These are phyloP conservation scores for Dictyostelium gargantuum DNA, from an alignment of 208 protist genomes.

Conservation along the genomic window DNA sequence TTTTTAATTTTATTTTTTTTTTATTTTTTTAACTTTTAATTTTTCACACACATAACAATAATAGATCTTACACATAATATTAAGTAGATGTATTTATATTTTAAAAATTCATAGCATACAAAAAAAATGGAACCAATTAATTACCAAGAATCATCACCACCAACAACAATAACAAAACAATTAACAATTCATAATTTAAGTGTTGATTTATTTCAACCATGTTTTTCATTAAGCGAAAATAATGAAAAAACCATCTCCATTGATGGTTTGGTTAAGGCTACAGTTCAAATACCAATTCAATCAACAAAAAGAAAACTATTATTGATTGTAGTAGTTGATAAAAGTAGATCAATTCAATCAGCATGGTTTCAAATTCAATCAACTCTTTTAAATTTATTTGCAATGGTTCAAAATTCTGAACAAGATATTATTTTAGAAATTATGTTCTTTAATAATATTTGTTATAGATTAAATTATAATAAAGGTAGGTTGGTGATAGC, in stretches of 20 bases:
- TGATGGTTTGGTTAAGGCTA: neutral
- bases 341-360: conserved; percentile 18
- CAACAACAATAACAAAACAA: too few relatives aligned
- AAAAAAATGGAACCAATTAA: neutral
- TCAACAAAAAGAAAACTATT: neutral
- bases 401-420: neutral
- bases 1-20: too few relatives aligned
- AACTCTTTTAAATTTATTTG: conserved; percentile 6
- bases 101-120: too few relatives aligned
- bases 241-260: neutral
- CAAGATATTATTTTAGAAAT: conserved; percentile 23
- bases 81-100: too few relatives aligned
- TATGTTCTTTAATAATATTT: conserved; percentile 29
- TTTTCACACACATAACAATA: too few relatives aligned
- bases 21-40: too few relatives aligned
- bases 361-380: conserved; percentile 36
- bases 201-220: neutral
- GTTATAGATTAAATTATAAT: conserved; percentile 14
- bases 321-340: conserved; percentile 55
- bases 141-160: neutral
- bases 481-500: too few relatives aligned
- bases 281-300: neutral
- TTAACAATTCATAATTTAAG: neutral
- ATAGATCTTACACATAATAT: too few relatives aligned
- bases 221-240: neutral